Conservation (phyloP, 1,139 yeast species). For the Pichia sp. region DNA sequence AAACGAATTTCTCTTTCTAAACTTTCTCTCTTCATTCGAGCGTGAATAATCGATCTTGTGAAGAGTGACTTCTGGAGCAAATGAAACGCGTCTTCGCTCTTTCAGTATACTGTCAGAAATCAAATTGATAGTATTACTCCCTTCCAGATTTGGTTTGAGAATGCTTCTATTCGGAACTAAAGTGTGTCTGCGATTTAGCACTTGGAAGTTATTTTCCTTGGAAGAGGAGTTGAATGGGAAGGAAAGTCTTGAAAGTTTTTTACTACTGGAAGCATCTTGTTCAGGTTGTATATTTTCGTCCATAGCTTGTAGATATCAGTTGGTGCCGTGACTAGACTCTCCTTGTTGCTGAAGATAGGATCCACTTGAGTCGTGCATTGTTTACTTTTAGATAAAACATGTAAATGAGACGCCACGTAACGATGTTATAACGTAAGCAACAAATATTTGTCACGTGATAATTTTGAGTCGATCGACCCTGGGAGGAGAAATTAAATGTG, state of each 20-base stretch:
- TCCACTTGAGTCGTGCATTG: background rate
- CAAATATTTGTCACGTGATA: too few species aligned
- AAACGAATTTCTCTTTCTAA: conserved; percentile 12
- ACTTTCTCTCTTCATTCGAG: conserved; percentile 9
- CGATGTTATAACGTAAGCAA: background rate
- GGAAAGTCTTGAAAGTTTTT: conserved; percentile 13
- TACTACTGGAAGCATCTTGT: background rate
- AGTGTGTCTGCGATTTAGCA: conserved; percentile 37
- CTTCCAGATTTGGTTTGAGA: conserved; percentile 31
- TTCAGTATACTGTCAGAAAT: conserved; percentile 23
- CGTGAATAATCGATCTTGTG: conserved; percentile 45
- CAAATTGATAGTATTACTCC: conserved; percentile 33
- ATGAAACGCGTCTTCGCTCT: conserved; percentile 55
- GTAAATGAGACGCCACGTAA: background rate
- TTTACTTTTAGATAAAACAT: background rate
- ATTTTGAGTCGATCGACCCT: too few species aligned
- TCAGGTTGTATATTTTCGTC: background rate
- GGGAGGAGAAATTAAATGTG: too few species aligned
- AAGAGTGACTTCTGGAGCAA: conserved; percentile 72
- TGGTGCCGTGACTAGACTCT: too few species aligned
- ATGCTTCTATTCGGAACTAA: conserved; percentile 36
- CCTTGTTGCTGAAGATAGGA: background rate
- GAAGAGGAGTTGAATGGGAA: background rate
- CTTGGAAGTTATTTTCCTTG: background rate
- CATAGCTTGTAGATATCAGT: background rate